These are phyloP conservation scores for Citrus mangshanensis DNA, from an alignment of 345 rosid genomes.

Conservation along the genomic window DNA sequence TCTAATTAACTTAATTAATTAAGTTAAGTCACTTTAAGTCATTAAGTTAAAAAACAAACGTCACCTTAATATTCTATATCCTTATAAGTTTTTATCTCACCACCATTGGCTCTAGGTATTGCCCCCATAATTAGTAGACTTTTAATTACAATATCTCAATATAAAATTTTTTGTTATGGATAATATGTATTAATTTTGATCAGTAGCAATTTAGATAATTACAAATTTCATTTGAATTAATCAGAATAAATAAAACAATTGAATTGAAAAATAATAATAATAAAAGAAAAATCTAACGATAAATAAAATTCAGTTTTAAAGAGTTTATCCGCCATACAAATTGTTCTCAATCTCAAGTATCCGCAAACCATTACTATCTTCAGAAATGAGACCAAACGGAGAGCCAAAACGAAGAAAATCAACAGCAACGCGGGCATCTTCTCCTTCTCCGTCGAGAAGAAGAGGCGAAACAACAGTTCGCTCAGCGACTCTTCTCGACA, in stretches of 20 bases:
- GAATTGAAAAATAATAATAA: neutral
- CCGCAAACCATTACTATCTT: neutral
- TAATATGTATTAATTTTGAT: neutral
- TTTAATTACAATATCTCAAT: too few species aligned
- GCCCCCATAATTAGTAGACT: too few species aligned
- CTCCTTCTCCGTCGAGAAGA: constrained; percentile 39
- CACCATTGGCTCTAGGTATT: too few species aligned
- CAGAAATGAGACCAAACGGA: constrained; percentile 40
- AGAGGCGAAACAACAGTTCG: constrained; percentile 29
- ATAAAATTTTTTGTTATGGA: too few species aligned
- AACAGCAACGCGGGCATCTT: constrained; percentile 18
- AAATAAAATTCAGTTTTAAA: neutral
- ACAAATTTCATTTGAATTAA: neutral
- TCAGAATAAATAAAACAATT: neutral
- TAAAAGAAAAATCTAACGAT: neutral
- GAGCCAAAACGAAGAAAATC: constrained; percentile 30
- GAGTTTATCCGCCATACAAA: neutral
- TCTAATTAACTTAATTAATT: too few species aligned
- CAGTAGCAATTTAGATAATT: neutral
- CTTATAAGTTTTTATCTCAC: too few species aligned
- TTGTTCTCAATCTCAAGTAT: too few species aligned
- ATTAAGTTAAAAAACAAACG: too few species aligned
- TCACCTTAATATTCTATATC: too few species aligned
- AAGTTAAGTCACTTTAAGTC: too few species aligned
- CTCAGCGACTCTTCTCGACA: constrained; percentile 49